phyloP scores from a whole-genome alignment of 805 yeast genomes.

The Wickerhamomyces queroliae region DNA sequence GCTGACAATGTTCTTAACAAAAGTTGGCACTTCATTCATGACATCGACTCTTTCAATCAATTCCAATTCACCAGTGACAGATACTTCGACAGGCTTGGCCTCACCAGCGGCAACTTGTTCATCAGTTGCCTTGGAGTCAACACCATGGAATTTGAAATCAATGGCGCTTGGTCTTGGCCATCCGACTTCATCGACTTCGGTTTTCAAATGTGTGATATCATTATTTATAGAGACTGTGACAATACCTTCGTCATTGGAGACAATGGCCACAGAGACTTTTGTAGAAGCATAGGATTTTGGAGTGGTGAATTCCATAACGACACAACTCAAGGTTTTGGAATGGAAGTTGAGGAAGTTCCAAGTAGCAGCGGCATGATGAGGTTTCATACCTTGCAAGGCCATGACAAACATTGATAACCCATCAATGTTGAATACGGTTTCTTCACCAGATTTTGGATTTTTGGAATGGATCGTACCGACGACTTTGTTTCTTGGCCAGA shows the following conservation, averaged over 20 bases:
- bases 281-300: constrained; percentile 86
- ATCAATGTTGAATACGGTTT: constrained; percentile 25
- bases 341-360: constrained; percentile 96
- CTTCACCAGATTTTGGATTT: constrained; percentile 20
- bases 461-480: constrained; percentile 54
- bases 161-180: constrained; percentile 84
- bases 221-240: constrained; percentile 63
- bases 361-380: constrained; percentile 95
- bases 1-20: constrained; percentile 87
- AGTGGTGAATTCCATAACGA: constrained; percentile 93
- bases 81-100: constrained; percentile 36
- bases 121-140: constrained; percentile 36
- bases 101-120: constrained; percentile 31
- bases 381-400: constrained; percentile 99
- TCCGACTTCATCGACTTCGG: constrained; percentile 65
- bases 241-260: constrained; percentile 59
- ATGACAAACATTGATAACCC: constrained; percentile 73
- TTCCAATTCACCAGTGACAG: constrained; percentile 55
- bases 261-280: constrained; percentile 72
- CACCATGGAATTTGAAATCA: constrained; percentile 50
- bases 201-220: constrained; percentile 49
- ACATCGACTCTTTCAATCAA: constrained; percentile 92
- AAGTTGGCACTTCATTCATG: constrained; percentile 93
- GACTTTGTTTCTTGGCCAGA: constrained; percentile 88
- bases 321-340: constrained; percentile 64